These are phyloP conservation scores for Salix suchowensis DNA, from an alignment of 345 rosid genomes.

Conservation along the genomic window DNA sequence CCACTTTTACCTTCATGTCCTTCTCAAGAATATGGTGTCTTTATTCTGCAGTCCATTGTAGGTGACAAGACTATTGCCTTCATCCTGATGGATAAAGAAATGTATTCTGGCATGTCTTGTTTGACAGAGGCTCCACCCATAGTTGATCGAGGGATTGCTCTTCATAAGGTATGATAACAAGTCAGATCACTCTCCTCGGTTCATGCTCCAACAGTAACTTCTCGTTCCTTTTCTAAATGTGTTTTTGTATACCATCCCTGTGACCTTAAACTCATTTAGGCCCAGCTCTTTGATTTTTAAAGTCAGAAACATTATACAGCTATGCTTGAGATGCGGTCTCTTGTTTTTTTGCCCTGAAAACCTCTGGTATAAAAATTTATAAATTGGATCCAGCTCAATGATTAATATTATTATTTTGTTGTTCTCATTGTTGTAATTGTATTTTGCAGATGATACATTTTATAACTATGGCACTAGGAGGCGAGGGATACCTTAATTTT, in stretches of 20 bases:
- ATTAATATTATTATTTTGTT: neutral
- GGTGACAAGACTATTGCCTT: conserved; percentile 78
- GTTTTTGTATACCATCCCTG: neutral
- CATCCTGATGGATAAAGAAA: conserved; percentile 65
- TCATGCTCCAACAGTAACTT: neutral
- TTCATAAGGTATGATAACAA: conserved; percentile 53
- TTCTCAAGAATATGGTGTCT: conserved; percentile 11
- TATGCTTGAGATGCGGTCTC: neutral
- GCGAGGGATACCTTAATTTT: conserved; percentile 79
- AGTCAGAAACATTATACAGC: neutral
- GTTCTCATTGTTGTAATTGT: conserved; percentile 6
- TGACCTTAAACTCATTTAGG: neutral
- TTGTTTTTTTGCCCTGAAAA: neutral
- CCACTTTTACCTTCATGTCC: neutral
- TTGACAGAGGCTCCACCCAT: conserved; percentile 51
- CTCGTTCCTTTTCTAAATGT: neutral
- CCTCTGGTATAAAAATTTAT: neutral
- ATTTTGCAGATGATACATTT: conserved; percentile 68
- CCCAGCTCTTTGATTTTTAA: no score
- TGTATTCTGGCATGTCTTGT: conserved; percentile 73
- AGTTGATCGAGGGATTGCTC: conserved; percentile 64
- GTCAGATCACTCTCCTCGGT: neutral
- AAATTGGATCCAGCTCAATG: conserved; percentile 6
- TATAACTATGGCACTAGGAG: conserved; percentile 72
- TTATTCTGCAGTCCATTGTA: conserved; percentile 54